Evolutionary conservation across 495 filamentous ascomycete species (phyloP).

Genomic region (Pyronema domesticum): DNA sequence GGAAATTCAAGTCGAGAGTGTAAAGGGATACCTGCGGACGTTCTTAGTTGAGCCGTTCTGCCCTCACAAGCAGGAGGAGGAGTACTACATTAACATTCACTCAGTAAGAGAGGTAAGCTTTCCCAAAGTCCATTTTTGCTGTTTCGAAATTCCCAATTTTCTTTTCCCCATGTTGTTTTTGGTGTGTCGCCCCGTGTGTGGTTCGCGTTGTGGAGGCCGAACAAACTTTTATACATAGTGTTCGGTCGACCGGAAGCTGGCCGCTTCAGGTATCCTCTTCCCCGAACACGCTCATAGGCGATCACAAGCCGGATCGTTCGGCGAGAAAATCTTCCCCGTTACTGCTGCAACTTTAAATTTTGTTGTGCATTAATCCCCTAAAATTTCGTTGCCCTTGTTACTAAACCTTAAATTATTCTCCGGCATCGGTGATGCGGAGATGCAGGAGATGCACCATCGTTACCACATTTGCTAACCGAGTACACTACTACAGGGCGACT

Average conservation of each 20-base stretch:
- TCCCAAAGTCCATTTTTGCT: neutral
- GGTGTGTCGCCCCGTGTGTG: neutral
- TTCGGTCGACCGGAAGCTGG: constrained; percentile 20
- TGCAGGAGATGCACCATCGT: too few relatives aligned
- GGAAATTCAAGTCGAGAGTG: constrained; percentile 77
- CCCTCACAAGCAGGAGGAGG: constrained; percentile 76
- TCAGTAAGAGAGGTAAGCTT: constrained; percentile 69
- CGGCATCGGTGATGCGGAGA: constrained; percentile 16
- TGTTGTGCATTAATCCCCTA: neutral
- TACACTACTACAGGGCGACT: constrained; percentile 56
- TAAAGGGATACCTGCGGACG: constrained; percentile 69
- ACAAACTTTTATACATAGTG: constrained; percentile 3
- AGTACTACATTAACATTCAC: constrained; percentile 98
- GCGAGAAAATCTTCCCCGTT: neutral
- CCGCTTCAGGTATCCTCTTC: neutral
- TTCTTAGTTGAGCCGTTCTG: constrained; percentile 99
- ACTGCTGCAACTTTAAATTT: neutral
- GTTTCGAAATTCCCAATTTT: constrained; percentile 3
- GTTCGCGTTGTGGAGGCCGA: constrained; percentile 1
- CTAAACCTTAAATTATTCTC: neutral
- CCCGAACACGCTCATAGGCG: neutral
- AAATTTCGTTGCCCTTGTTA: neutral
- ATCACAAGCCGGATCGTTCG: neutral
- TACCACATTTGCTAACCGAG: constrained; percentile 10
- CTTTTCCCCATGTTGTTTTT: constrained; percentile 10